Evolutionary conservation across 495 filamentous ascomycete species (phyloP).

Genomic region (Annulohypoxylon stygium): DNA sequence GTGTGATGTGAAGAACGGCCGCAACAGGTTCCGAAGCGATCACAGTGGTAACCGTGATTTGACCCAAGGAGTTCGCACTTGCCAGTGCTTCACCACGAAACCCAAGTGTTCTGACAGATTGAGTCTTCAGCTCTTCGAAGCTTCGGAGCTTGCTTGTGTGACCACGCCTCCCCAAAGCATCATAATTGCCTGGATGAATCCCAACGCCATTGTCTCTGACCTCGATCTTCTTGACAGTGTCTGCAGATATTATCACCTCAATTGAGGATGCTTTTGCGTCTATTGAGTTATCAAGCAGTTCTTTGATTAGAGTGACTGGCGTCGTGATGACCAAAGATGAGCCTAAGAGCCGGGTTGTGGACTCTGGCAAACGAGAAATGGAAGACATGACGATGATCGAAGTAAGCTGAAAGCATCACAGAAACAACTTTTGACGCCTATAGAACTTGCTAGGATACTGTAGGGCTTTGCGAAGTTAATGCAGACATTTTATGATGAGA

Average conservation of each 20-base stretch:
- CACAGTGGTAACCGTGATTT: constrained; percentile 77
- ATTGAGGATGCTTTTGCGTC: constrained; percentile 84
- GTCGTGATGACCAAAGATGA: constrained; percentile 80
- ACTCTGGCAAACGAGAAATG: constrained; percentile 69
- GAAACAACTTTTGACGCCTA: not conserved
- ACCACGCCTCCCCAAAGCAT: constrained; percentile 73
- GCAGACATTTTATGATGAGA: not conserved
- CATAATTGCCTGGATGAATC: constrained; percentile 77
- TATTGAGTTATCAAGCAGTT: constrained; percentile 91
- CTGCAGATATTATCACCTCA: constrained; percentile 77
- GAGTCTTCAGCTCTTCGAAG: constrained; percentile 74
- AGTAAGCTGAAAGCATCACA: constrained; percentile 8
- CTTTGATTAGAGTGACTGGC: constrained; percentile 83
- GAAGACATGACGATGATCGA: constrained; percentile 38
- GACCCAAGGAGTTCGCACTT: constrained; percentile 76
- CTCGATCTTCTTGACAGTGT: constrained; percentile 85
- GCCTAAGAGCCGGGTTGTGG: constrained; percentile 75
- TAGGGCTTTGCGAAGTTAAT: not conserved
- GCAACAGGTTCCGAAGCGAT: constrained; percentile 78
- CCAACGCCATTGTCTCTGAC: constrained; percentile 92
- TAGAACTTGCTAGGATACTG: not conserved
- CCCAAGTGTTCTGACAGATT: constrained; percentile 79
- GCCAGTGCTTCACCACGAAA: constrained; percentile 92
- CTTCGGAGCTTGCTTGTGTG: constrained; percentile 89
- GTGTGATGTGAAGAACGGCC: constrained; percentile 51